These are phyloP conservation scores for Veloboletus limbatus DNA, from an alignment of 1,284 basidiomycete species.

Conservation along the genomic window DNA sequence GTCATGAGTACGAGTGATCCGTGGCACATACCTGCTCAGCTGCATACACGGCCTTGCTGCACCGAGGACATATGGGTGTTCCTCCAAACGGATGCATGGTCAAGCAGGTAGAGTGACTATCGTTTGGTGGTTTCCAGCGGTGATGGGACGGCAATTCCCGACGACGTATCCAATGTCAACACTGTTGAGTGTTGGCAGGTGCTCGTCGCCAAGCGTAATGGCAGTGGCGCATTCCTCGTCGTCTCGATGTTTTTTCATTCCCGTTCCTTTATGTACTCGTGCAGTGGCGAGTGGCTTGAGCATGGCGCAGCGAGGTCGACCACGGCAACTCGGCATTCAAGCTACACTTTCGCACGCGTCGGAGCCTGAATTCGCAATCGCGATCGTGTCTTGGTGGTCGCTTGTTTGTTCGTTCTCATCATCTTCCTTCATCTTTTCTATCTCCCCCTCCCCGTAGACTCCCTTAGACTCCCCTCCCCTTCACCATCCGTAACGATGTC, in stretches of 20 bases:
- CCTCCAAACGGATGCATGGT: conserved; percentile 67
- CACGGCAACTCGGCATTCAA: conserved; percentile 11
- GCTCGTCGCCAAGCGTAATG: too few relatives aligned
- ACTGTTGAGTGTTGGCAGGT: too few relatives aligned
- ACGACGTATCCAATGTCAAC: too few relatives aligned
- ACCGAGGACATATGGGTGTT: conserved; percentile 62
- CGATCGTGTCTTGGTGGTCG: conserved; percentile 19
- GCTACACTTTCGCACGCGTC: conserved; percentile 17
- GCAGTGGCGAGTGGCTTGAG: too few relatives aligned
- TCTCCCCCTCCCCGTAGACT: conserved; percentile 23
- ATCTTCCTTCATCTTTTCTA: conserved; percentile 21
- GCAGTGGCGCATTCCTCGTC: too few relatives aligned
- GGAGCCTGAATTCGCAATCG: conserved; percentile 39
- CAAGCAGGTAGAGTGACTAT: too few relatives aligned
- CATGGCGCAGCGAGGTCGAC: too few relatives aligned
- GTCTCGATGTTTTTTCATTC: not conserved
- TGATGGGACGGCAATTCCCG: conserved; percentile 24
- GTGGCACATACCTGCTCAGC: conserved; percentile 67
- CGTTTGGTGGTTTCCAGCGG: conserved; percentile 4
- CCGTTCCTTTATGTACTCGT: not conserved
- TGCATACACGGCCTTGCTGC: conserved; percentile 69
- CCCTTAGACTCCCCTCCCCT: conserved; percentile 19
- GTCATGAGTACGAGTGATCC: not conserved
- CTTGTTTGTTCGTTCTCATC: conserved; percentile 35
- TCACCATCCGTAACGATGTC: conserved; percentile 57